Evolutionary conservation across 2,329 filamentous ascomycete genomes (phyloP), one percentile per base, ranked within the genome.

Genomic region (Lithohypha guttulata): DNA sequence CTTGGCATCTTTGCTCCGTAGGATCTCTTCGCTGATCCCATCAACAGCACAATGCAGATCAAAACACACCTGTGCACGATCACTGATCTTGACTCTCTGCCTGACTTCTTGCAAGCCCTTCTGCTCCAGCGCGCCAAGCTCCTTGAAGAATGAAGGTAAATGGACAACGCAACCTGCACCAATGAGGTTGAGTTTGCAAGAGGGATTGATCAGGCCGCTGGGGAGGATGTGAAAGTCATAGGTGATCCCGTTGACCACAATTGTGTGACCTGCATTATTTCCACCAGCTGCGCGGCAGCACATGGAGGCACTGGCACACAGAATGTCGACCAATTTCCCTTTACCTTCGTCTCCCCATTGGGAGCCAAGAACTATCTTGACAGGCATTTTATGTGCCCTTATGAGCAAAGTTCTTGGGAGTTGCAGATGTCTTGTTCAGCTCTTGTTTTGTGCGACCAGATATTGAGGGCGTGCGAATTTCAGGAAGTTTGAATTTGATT

Each of bases 301-400:
- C 33, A 67, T 57, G 38, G 58, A 58, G 40, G 62, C 61, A 39
- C 58, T 53, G 51, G 64, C 58, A 41, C 62, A 62, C 45, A 67
- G 60, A 50, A 66, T 60, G 46, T 67, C 64, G 46, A 63, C 64
- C 28, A 67, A 63, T 53, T 67, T 67, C 34, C 64, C 64, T 54
- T 67, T 67, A 60, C 64, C 64, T 58, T 67, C 64, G 57, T 67
- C 64, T 50, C 64, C 64, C 59, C 62, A 67, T 56, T 67, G 64
- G 48, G 59, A 55, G 43, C 64, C 64, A 35, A 67, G 52, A 49
- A 67, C 61, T 39, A 67, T 59, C 35, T 63, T 62, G 41, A 65
- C 59, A 43, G 54, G 55, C 50, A 52, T 52, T 4, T 17, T 41
- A 11, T 20, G 10, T 14, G 6, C 13, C 8, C n/a, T 20, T 34